Percentiles rank a stretch among this genome's conserved stretches.
Conservation (phyloP, 352 stramenopile genomes). For the Phytophthora vignae region DNA sequence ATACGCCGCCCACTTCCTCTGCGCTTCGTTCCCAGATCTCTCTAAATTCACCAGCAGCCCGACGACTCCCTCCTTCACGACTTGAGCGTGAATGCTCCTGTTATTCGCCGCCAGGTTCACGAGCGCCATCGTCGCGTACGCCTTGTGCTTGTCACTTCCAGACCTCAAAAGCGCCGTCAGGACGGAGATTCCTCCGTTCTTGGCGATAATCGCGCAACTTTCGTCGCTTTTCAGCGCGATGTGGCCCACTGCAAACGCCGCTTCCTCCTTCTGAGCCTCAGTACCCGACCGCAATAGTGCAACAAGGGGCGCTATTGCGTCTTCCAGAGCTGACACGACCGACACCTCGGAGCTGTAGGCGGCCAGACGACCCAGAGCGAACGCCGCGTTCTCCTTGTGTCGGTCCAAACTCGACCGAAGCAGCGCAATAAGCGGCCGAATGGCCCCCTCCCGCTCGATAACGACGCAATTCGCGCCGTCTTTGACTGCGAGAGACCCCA, state of each 20-base stretch:
- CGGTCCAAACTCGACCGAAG: conserved; percentile 2
- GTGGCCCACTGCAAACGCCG: conserved; percentile 5
- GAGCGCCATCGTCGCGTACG: conserved; percentile 10
- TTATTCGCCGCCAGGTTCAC: conserved; percentile 3
- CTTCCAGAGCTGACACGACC: neutral
- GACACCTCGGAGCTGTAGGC: neutral
- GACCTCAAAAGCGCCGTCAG: neutral
- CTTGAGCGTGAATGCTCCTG: conserved; percentile 1
- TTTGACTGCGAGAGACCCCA: conserved; percentile 7
- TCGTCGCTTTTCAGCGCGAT: conserved; percentile 2
- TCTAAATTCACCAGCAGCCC: conserved; percentile 2
- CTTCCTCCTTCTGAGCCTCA: conserved; percentile 16
- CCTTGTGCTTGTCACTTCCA: conserved; percentile 13
- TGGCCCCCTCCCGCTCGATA: neutral
- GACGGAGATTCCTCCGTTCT: neutral
- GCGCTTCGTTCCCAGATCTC: neutral
- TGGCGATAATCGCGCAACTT: neutral
- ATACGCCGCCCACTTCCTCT: conserved; percentile 16
- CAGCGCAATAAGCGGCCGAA: neutral
- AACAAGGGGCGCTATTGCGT: conserved; percentile 1
- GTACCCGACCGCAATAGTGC: neutral
- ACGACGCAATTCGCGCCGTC: neutral
- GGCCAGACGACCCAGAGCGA: conserved; percentile 3
- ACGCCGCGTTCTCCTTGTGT: conserved; percentile 11
- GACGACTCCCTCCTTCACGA: neutral